phyloP scores from a whole-genome alignment of 345 rosid genomes.

The Erysimum cheiranthoides region DNA sequence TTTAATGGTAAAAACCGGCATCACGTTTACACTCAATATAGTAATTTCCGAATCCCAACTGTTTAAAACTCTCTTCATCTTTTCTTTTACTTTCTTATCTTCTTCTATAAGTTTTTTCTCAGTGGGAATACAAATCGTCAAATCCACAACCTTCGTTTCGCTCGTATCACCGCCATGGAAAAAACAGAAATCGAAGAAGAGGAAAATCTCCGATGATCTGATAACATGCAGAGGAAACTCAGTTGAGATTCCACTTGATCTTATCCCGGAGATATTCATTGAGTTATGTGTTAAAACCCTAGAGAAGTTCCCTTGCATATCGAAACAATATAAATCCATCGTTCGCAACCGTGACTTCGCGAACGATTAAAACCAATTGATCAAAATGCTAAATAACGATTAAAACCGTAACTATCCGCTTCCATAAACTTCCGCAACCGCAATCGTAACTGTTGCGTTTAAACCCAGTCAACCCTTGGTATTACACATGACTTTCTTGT shows the following conservation, averaged over 20 bases:
- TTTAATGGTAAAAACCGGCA: no score
- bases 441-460: no score
- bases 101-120: neutral
- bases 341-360: conserved; percentile 20
- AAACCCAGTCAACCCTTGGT: no score
- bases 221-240: neutral
- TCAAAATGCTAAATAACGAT: no score
- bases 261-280: conserved; percentile 8
- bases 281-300: conserved; percentile 8
- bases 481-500: no score
- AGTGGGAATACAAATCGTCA: neutral
- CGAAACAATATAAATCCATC: neutral
- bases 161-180: conserved; percentile 10
- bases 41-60: no score
- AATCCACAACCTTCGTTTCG: neutral
- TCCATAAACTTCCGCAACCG: no score
- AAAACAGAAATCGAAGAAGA: neutral
- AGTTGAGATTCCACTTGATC: conserved; percentile 10
- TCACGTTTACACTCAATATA: no score
- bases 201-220: neutral
- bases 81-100: neutral
- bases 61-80: no score
- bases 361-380: no score
- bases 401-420: no score
- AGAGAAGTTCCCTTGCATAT: conserved; percentile 8